Base-by-base conservation (phyloP, 495 filamentous ascomycete species). In the Trichoderma erinaceum region DNA sequence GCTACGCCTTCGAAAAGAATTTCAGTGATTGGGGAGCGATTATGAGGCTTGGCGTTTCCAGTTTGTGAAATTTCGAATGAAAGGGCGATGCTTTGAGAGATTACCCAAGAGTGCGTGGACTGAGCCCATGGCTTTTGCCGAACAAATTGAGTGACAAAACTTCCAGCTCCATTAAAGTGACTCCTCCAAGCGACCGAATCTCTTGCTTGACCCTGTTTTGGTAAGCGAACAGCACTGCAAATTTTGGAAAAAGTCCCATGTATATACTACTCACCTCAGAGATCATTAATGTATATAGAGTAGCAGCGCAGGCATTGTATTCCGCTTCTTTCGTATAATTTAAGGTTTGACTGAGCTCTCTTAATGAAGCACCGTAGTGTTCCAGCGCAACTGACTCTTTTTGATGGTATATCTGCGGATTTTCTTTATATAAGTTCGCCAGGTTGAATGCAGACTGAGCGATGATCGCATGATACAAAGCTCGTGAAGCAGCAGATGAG, bases 301-400 rank as follows among this genome's bases (percentile, higher is more conserved):
- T 61, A 27, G 52, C 52, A 61, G 52, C 52, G 52, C 52, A 61
- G 27, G 52, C 52, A 32, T 61, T n/a, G 13, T 61, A 61, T 61
- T 61, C 52, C 27, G 23, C 23, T n/a, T 61, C 52, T 23, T 13
- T 32, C 23, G 52, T 15, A n/a, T 27, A 16, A 13, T 29, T 61
- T 13, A 61, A 16, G 4, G 8, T 16, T 11, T 32, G 21, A 4
- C 52, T 32, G 4, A 61, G 52, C 23, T 61, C 25, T 27, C 27
- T 61, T 15, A 61, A 29, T 11, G 52, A 61, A 13, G 27, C 27
- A 8, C 52, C 52, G 13, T 61, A 61, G 3, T 61, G 52, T 10
- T 61, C 3, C 27, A 61, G 23, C 12, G 52, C 52, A 29, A 32
- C 23, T 10, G 52, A 61, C 10, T 61, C 52, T 13, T 29, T 61